These are phyloP conservation scores for Trametes cinnabarina DNA, from an alignment of 768 basidiomycete genomes.

Conservation along the genomic window DNA sequence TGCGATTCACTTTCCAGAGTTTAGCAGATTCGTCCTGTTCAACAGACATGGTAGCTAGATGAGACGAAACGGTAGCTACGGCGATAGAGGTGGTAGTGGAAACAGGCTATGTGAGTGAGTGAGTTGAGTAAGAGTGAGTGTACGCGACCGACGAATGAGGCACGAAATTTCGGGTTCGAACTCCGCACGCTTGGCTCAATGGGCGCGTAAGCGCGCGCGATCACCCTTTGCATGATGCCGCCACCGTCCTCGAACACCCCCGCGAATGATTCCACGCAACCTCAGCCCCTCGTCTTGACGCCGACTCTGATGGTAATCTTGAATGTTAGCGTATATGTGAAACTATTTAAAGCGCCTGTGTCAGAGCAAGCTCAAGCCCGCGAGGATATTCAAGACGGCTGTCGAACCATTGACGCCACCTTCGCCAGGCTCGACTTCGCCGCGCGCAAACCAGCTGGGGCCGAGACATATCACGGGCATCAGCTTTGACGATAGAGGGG, in stretches of 20 bases:
- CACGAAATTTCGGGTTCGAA: constrained; percentile 42
- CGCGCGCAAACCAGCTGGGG: constrained; percentile 31
- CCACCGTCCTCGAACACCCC: constrained; percentile 18
- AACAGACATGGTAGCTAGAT: constrained; percentile 12
- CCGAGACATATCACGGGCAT: constrained; percentile 83
- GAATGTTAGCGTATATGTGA: not conserved
- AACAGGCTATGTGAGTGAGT: too few relatives aligned
- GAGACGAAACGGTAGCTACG: constrained; percentile 52
- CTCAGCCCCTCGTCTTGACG: constrained; percentile 25
- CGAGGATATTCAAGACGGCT: constrained; percentile 82
- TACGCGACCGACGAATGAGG: constrained; percentile 1
- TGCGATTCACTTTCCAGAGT: constrained; percentile 94
- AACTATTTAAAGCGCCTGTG: not conserved
- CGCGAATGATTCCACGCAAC: constrained; percentile 12
- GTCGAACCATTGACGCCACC: constrained; percentile 59
- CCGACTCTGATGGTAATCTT: constrained; percentile 35
- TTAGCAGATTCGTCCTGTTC: constrained; percentile 72
- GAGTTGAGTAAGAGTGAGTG: too few relatives aligned
- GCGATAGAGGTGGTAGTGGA: constrained; percentile 2
- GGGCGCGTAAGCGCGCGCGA: constrained; percentile 8
- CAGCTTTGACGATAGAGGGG: constrained; percentile 88
- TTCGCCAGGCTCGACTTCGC: constrained; percentile 35
- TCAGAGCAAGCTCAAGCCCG: constrained; percentile 78
- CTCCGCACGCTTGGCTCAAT: constrained; percentile 41
- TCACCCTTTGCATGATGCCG: constrained; percentile 9